Conservation (phyloP, 768 basidiomycete species). For the Lactarius evosmus region DNA sequence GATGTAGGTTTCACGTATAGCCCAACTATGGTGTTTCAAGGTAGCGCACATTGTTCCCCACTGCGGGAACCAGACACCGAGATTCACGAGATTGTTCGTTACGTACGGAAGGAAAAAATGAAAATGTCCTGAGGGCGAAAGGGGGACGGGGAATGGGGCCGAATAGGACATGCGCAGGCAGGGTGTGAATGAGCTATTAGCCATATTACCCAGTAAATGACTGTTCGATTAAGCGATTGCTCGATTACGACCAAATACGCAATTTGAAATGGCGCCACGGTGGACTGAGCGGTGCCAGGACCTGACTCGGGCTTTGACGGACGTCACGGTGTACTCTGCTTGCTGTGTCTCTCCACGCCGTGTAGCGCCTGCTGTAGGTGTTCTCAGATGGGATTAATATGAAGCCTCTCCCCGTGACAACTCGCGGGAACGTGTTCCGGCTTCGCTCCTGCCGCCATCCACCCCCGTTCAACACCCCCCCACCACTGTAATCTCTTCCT, state of each 20-base stretch:
- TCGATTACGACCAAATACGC: constrained; percentile 1
- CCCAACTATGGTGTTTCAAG: neutral
- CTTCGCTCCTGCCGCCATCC: constrained; percentile 10
- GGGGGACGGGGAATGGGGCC: neutral
- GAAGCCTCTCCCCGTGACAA: constrained; percentile 11
- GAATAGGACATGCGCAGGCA: constrained; percentile 1
- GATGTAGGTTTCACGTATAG: constrained; percentile 2
- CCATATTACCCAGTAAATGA: neutral
- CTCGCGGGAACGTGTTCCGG: constrained; percentile 19
- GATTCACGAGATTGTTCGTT: constrained; percentile 15
- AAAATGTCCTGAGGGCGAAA: neutral
- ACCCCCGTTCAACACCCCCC: constrained; percentile 1
- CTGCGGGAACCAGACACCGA: neutral
- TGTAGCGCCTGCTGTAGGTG: constrained; percentile 6
- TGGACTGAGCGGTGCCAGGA: neutral
- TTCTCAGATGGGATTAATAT: constrained; percentile 5
- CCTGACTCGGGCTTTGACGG: neutral
- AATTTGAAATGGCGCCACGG: constrained; percentile 22
- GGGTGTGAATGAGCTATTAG: neutral
- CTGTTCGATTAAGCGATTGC: neutral
- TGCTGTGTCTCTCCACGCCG: constrained; percentile 13
- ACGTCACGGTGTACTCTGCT: constrained; percentile 3
- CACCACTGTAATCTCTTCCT: constrained; percentile 2
- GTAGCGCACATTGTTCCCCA: neutral
- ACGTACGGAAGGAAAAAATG: neutral